Conservation (phyloP, 345 rosid genomes). For the Tarenaya hassleriana region DNA sequence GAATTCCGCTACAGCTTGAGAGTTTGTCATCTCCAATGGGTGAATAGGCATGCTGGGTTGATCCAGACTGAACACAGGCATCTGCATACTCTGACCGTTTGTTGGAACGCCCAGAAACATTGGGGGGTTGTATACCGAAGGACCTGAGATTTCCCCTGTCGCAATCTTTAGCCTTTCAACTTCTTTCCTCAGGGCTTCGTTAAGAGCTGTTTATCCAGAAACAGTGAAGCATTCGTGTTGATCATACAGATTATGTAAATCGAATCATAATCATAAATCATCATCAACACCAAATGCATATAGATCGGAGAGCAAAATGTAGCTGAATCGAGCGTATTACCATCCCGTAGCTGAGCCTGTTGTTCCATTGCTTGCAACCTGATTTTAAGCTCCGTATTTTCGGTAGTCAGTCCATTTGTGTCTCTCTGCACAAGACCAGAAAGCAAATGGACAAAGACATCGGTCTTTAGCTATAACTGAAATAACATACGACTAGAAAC, state of each 20-base stretch:
- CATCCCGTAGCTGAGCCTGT: constrained; percentile 76
- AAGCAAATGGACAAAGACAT: background rate
- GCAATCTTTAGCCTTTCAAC: constrained; percentile 56
- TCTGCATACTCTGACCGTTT: constrained; percentile 34
- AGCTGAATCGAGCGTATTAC: constrained; percentile 29
- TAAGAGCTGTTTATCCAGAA: constrained; percentile 47
- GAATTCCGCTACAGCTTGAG: constrained; percentile 31
- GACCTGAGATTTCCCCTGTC: constrained; percentile 43
- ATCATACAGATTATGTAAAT: too few species aligned
- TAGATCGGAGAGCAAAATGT: too few species aligned
- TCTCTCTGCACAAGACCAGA: constrained; percentile 48
- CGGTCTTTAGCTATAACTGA: too few species aligned
- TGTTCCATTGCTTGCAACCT: constrained; percentile 81
- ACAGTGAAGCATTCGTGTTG: too few species aligned
- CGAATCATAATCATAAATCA: too few species aligned
- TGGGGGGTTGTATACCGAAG: constrained; percentile 32
- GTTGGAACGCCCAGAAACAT: constrained; percentile 23
- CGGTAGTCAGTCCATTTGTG: constrained; percentile 52
- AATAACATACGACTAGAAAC: background rate
- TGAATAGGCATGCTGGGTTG: constrained; percentile 17
- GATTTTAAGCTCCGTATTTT: constrained; percentile 70
- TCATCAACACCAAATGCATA: background rate
- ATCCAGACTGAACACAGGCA: constrained; percentile 27
- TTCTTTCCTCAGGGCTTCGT: constrained; percentile 62
- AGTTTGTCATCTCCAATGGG: constrained; percentile 19